Percentiles rank a stretch among this genome's conserved stretches.
Evolutionary conservation across 768 basidiomycete genomes (phyloP).

Genomic region (Tricholoma matsutake): DNA sequence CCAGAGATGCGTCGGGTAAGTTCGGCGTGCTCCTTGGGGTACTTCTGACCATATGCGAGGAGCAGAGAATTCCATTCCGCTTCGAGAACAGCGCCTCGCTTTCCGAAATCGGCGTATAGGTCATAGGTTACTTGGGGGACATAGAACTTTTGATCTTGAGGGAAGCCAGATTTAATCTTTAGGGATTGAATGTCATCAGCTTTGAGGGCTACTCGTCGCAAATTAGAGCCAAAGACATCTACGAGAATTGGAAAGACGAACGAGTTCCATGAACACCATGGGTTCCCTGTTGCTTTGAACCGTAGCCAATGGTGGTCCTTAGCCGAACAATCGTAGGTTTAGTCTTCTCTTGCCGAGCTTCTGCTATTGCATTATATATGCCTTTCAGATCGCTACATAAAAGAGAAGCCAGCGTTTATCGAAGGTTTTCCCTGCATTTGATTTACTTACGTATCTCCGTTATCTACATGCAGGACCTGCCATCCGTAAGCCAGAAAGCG

Average conservation of each 20-base stretch:
- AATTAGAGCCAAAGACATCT: not conserved
- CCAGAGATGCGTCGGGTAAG: conserved; percentile 83
- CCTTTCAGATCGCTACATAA: conserved; percentile 62
- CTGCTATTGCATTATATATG: conserved; percentile 76
- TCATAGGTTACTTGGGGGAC: conserved; percentile 74
- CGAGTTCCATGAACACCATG: conserved; percentile 94
- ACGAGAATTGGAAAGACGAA: conserved; percentile 38
- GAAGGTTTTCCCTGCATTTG: not conserved
- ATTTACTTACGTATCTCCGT: conserved; percentile 74
- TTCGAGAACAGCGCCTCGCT: conserved; percentile 73
- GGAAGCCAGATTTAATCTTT: conserved; percentile 83
- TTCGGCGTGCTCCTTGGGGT: conserved; percentile 83
- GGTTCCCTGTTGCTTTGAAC: conserved; percentile 89
- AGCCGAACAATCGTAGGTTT: conserved; percentile 89
- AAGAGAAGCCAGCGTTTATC: not conserved
- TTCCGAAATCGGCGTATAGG: conserved; percentile 61
- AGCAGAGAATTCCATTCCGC: conserved; percentile 71
- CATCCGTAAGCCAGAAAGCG: conserved; percentile 91
- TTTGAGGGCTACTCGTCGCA: conserved; percentile 66
- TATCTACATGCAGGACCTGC: conserved; percentile 83
- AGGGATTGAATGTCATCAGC: conserved; percentile 82
- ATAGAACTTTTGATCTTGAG: conserved; percentile 72
- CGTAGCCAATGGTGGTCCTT: conserved; percentile 90
- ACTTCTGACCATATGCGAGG: conserved; percentile 67
- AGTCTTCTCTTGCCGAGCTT: conserved; percentile 69